phyloP scores from a whole-genome alignment of 176 grass and related monocot genomes.

The Paspalum notatum region DNA sequence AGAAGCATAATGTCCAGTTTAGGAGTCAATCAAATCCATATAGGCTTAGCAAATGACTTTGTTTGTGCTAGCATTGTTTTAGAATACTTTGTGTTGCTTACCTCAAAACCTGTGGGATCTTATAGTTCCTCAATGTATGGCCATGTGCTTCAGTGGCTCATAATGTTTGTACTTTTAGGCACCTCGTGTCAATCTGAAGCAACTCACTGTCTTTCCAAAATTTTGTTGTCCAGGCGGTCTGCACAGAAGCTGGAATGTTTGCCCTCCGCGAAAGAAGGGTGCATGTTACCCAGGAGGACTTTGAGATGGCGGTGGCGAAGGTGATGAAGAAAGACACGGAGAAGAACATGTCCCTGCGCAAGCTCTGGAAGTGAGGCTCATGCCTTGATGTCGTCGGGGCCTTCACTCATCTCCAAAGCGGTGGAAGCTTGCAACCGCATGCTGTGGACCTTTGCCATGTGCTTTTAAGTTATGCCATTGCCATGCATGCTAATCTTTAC shows the following conservation, averaged over 20 bases:
- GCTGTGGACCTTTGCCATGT: constrained; percentile 20
- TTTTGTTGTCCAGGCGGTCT: constrained; percentile 58
- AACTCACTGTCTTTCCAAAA: background rate
- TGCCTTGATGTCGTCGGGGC: background rate
- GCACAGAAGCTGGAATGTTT: constrained; percentile 96
- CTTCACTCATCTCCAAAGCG: background rate
- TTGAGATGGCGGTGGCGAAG: constrained; percentile 93
- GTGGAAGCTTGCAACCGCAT: constrained; percentile 30
- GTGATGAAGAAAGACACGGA: constrained; percentile 98
- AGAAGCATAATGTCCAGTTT: background rate
- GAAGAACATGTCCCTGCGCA: constrained; percentile 95
- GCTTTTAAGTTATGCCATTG: background rate
- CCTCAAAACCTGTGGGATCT: background rate
- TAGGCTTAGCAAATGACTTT: background rate
- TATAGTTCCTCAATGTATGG: background rate
- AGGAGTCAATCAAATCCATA: background rate
- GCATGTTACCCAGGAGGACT: constrained; percentile 92
- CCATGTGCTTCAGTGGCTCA: background rate
- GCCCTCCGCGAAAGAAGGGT: constrained; percentile 90
- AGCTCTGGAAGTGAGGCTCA: constrained; percentile 75
- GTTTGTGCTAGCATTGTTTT: background rate
- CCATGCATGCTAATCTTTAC: constrained; percentile 16
- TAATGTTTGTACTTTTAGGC: background rate
- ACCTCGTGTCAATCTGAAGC: background rate
- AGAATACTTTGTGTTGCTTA: too few relatives aligned